Evolutionary conservation across 441 rosid genomes (phyloP), one percentile per base, ranked within the genome.

Genomic region (Pelargonium australe): DNA sequence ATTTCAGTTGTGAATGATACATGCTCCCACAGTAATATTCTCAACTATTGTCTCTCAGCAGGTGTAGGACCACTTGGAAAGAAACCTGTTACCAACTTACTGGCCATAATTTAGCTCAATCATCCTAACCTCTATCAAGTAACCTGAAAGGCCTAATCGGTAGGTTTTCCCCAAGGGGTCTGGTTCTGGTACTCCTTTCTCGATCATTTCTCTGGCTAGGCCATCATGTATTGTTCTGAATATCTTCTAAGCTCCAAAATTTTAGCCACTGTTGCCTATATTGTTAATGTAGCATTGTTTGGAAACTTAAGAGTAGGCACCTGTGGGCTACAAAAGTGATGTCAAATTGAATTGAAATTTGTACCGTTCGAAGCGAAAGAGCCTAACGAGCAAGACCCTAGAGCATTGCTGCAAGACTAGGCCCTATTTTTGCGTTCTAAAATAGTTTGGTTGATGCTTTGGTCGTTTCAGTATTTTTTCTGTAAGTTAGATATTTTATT

Each of bases 1-100:
- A 49, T 11, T 49, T 49, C 55, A 49, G 55, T 49, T 49, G 55
- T 49, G 55, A 49, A 49, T 49, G 55, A 11, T 49, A 49, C 55
- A 49, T 49, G 55, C n/a, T 44, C 12, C 12, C 10, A 44, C 49
- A 9, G 34, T 44, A 49, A 49, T 49, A 49, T 49, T 49, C 55
- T 49, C 55, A 49, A 12, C n/a, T 49, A n/a, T 49, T 12, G 5
- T 49, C 14, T 31, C 34, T 31, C 34, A 31, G 34, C 34, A 31
- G 4, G 55, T 11, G 49, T 12, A 44, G 49, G 49, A 44, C 49
- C 49, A 44, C 49, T 44, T 44, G 13, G 11, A 31, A 44, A 12
- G 49, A 44, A 44, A 44, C 13, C 49, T 44, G 12, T 44, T n/a
- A 49, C 14, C 55, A 49, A n/a, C 14, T 3, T 12, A 49, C 55